Percentiles rank a stretch among this genome's conserved stretches.
Evolutionary conservation across 768 basidiomycete genomes (phyloP).

Genomic region (Lyophyllum atratum): DNA sequence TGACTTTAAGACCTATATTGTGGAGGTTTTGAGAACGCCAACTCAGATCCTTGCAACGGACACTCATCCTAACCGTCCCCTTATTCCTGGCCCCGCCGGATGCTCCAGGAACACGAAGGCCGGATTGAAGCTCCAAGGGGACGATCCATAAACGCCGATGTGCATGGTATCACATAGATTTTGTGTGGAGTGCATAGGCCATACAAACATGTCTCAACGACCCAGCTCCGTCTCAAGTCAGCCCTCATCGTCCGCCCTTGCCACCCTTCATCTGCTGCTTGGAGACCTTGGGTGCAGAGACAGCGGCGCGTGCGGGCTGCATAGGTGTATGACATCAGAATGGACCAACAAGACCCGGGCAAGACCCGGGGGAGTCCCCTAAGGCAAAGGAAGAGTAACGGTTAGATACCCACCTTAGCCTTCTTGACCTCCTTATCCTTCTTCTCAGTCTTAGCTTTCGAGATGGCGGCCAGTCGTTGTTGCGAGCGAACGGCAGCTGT

Average conservation of each 20-base stretch:
- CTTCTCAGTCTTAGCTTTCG: constrained; percentile 96
- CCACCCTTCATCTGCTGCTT: constrained; percentile 97
- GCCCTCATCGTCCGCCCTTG: constrained; percentile 68
- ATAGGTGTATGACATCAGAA: constrained; percentile 7
- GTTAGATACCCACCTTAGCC: constrained; percentile 58
- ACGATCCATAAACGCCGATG: constrained; percentile 1
- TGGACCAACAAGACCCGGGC: too few species aligned
- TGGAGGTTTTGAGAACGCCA: not conserved
- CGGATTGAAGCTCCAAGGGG: not conserved
- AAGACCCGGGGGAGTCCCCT: too few species aligned
- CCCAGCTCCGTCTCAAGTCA: constrained; percentile 15
- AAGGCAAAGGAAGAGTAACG: not conserved
- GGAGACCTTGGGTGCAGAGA: constrained; percentile 80
- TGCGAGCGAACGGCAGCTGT: constrained; percentile 81
- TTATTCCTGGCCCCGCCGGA: not conserved
- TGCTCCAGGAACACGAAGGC: not conserved
- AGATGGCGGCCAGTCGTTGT: constrained; percentile 81
- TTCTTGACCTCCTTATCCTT: constrained; percentile 95
- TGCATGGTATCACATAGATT: constrained; percentile 28
- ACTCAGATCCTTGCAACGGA: not conserved
- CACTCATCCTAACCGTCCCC: not conserved
- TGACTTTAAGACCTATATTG: too few species aligned
- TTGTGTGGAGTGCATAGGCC: constrained; percentile 27
- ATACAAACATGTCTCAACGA: constrained; percentile 26
- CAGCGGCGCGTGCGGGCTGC: constrained; percentile 60